Conservation (phyloP, 768 basidiomycete species). For the Tephrocybe rancida region DNA sequence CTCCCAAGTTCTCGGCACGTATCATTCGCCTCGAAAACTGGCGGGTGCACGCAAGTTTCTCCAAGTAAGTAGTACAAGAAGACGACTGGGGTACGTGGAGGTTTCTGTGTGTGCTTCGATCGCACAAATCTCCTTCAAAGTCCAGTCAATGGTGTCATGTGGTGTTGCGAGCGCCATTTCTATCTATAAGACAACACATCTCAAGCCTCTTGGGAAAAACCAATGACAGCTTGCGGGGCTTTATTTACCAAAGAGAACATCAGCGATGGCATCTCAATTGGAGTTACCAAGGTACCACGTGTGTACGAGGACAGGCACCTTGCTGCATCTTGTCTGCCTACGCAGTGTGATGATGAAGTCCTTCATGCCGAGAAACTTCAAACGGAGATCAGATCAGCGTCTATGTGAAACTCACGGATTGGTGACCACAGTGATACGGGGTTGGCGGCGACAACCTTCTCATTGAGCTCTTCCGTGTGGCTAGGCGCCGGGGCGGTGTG, state of each 20-base stretch:
- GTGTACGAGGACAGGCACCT: conserved; percentile 72
- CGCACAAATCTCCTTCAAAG: no score
- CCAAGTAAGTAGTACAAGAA: no score
- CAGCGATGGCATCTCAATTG: conserved; percentile 79
- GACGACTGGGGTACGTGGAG: no score
- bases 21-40: no score
- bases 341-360: conserved; percentile 79
- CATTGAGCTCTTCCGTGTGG: conserved; percentile 71
- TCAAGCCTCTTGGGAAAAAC: conserved; percentile 78
- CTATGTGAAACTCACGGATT: conserved; percentile 48
- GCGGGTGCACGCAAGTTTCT: no score
- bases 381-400: conserved; percentile 10
- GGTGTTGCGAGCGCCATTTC: no score
- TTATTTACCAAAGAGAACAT: conserved; percentile 76
- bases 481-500: conserved; percentile 70
- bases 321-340: conserved; percentile 73
- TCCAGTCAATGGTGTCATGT: no score
- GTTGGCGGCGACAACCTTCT: conserved; percentile 65
- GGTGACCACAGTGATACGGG: conserved; percentile 73
- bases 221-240: conserved; percentile 78
- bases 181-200: conserved; percentile 72
- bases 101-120: no score
- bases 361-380: conserved; percentile 30
- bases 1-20: no score
- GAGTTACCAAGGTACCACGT: conserved; percentile 88